phyloP scores from a whole-genome alignment of 495 filamentous ascomycete species.

The Aspergillus bridgeri region DNA sequence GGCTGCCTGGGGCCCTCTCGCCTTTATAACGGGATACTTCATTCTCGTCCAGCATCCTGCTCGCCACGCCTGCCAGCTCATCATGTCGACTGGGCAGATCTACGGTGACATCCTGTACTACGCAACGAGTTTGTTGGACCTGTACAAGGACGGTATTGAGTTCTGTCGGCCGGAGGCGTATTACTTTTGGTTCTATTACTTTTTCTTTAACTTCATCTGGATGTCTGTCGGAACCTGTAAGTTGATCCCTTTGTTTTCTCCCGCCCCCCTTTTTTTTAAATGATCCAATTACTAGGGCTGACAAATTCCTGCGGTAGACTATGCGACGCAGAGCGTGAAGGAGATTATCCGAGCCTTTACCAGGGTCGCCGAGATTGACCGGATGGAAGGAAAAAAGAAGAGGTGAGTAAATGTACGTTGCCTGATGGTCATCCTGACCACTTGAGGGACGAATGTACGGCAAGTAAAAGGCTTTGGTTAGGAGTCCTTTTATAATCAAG shows the following conservation, averaged over 20 bases:
- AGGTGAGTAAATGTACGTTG: neutral
- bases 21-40: slow-evolving; percentile 53
- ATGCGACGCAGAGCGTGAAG: neutral
- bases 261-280: too few relatives aligned
- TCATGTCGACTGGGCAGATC: slow-evolving; percentile 68
- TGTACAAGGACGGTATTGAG: slow-evolving; percentile 45
- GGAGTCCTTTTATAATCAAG: too few relatives aligned
- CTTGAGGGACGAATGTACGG: too few relatives aligned
- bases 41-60: slow-evolving; percentile 52
- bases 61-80: slow-evolving; percentile 61
- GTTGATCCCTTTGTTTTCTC: neutral
- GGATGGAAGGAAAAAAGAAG: neutral
- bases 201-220: slow-evolving; percentile 10
- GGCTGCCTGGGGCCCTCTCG: slow-evolving; percentile 66
- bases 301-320: neutral
- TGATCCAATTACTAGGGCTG: neutral
- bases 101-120: slow-evolving; percentile 82
- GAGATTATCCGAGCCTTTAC: neutral
- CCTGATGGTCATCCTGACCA: too few relatives aligned
- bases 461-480: too few relatives aligned
- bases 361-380: neutral
- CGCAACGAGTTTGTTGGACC: slow-evolving; percentile 63
- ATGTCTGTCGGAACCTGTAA: slow-evolving; percentile 8
- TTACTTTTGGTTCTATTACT: slow-evolving; percentile 11
- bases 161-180: slow-evolving; percentile 55